Base-by-base conservation (phyloP, 345 rosid species). In the Linum tenue region DNA sequence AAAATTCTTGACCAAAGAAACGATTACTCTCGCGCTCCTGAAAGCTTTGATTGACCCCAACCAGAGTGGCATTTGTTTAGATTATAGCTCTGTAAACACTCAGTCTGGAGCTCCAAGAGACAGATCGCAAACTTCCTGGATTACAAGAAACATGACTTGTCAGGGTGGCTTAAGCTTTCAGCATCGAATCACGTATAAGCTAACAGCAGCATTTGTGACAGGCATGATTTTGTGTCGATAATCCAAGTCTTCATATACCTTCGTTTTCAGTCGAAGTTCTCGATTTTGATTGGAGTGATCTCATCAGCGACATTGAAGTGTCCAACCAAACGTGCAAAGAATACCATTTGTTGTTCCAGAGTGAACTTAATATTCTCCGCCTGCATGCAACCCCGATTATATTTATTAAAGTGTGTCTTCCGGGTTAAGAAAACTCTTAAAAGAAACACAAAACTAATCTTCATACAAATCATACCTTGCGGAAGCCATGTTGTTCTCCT, bases 401-500 rank as follows among this genome's bases (percentile, higher is more conserved):
- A 16, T 3, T 1, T 44, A 67, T 38, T 56, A 55, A 62, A 12
- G 7, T 37, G 66, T 31, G n/a, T 22, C 31, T 55, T 11, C 61
- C 38, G 53, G 17, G 3, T 16, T 38, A 48, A 36, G 31, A 39
- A 50, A 59, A 36, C 51, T 10, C 22, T 51, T 39, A 60, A 53
- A 38, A 53, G 10, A 62, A 15, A 12, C 31, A 12, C 57, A 69
- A 35, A 42, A 42, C 55, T 50, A 22, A 22, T 22, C 31, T 22
- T 22, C 31, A 22, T 22, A 22, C 55, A 53, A 39, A 72, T 22
- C 15, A 64, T 78, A 88, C 97, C 92, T 90, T 94, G 67, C 97
- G 91, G 67, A 94, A 94, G 64, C 97, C 99, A 39, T 94, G 97
- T 48, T 90, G 95, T 70, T 94, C 99, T 51, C 95, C 97, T 73